phyloP scores from a whole-genome alignment of 106 monocot species.

The Ottelia alismoides region DNA sequence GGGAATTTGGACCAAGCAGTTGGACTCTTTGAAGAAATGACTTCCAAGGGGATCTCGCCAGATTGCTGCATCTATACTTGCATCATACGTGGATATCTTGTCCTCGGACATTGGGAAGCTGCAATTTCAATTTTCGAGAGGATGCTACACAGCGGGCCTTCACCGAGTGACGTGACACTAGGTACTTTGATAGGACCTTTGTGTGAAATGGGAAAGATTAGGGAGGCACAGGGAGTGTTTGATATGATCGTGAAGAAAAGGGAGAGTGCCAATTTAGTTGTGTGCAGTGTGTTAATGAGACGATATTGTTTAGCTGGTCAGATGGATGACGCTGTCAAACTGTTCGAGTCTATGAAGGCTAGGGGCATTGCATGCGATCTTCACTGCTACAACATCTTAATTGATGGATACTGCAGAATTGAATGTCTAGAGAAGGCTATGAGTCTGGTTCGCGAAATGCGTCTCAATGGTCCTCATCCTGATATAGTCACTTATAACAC shows the following conservation, averaged over 20 bases:
- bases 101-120: not conserved
- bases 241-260: constrained; percentile 5
- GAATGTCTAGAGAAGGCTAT: constrained; percentile 5
- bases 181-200: constrained; percentile 18
- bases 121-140: constrained; percentile 1
- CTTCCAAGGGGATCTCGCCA: not conserved
- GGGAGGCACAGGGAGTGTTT: constrained; percentile 19
- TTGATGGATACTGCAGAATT: constrained; percentile 21
- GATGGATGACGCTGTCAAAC: constrained; percentile 4
- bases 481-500: constrained; percentile 12
- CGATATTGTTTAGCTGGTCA: constrained; percentile 13
- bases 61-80: constrained; percentile 9
- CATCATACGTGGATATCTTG: constrained; percentile 17
- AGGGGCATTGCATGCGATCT: constrained; percentile 5
- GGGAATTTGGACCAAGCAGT: constrained; percentile 4
- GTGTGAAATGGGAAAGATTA: constrained; percentile 7
- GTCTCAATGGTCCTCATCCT: constrained; percentile 5
- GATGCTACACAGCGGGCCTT: constrained; percentile 6
- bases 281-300: constrained; percentile 10
- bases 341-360: constrained; percentile 7
- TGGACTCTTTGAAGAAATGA: constrained; percentile 7
- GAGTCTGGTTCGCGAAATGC: constrained; percentile 6
- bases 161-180: constrained; percentile 6
- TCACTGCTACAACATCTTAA: constrained; percentile 11
- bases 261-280: constrained; percentile 4